Base-by-base conservation (phyloP, 1,284 basidiomycete species). In the Ceratobasidium sp. region DNA sequence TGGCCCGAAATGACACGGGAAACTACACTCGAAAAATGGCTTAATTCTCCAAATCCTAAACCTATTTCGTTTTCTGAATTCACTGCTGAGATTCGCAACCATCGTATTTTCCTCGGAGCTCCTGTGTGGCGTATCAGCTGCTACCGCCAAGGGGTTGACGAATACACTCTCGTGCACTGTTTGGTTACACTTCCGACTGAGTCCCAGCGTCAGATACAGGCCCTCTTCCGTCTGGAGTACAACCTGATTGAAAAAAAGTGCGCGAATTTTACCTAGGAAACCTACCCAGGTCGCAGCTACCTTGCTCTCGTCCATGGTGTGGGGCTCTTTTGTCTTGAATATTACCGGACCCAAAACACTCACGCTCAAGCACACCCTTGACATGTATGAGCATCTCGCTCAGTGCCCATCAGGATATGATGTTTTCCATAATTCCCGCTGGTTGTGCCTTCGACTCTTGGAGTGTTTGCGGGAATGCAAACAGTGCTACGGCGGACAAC, bases 401-500 rank as follows among this genome's bases (percentile, higher is more conserved):
- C 14, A 14, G 29, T 11, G 48, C 2, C 48, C 62, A 9, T 19
- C 37, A 37, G 29, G 27, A 22, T 48, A 64, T 43, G 39, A 19
- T 37, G 11, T 64, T 24, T 13, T 43, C 11, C n/a, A 29, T 5
- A 62, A 62, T 39, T 62, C 31, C 22, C 62, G 39, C 22, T 48
- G 62, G 62, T 19, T 64, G 22, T 64, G 39, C 41, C 48, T 43
- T 41, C 39, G 16, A 2, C 48, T 64, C 22, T 43, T 48, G n/a
- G 62, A 48, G 29, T 64, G 62, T 48, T 64, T 64, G 24, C 37
- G 22, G 22, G 14, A 48, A 27, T 64, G 41, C 41, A 37, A 31
- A 22, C 62, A 39, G 16, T 64, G 62, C 41, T 64, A 46, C 43
- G 62, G 62, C n/a, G 62, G 62, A 16, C 34, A 43, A 43, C 19